Conservation (phyloP, 2,329 filamentous ascomycete species). For the Ascochyta koolunga region DNA sequence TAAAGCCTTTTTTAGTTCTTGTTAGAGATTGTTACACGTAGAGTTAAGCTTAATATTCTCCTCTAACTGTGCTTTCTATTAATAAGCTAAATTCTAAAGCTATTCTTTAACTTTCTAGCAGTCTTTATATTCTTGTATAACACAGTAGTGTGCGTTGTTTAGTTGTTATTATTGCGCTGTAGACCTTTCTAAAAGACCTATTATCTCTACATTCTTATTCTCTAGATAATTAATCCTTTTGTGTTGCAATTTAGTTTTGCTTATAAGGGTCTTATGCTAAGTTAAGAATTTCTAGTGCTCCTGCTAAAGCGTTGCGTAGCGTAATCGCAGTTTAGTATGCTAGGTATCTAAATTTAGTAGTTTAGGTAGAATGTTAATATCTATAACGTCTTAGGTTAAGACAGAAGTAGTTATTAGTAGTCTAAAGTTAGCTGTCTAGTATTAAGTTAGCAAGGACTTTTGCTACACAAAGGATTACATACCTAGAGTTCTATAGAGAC, state of each 20-base stretch:
- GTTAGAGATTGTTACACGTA: constrained; percentile 5
- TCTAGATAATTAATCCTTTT: too few relatives aligned
- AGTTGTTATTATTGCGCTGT: constrained; percentile 5
- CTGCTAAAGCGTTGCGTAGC: constrained; percentile 8
- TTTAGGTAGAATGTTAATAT: constrained; percentile 1
- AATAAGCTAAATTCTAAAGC: constrained; percentile 4
- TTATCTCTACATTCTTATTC: constrained; percentile 10
- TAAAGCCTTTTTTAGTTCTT: constrained; percentile 9
- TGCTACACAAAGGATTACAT: too few relatives aligned
- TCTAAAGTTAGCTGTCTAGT: too few relatives aligned
- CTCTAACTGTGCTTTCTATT: constrained; percentile 13
- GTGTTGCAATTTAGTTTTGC: too few relatives aligned
- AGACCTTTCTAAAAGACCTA: constrained; percentile 8
- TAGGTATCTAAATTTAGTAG: constrained; percentile 3
- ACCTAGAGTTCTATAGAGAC: too few relatives aligned
- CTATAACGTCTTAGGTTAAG: constrained; percentile 6
- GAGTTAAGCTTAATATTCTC: constrained; percentile 8
- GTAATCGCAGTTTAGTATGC: constrained; percentile 9
- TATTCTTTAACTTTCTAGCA: too few relatives aligned
- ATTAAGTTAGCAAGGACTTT: too few relatives aligned
- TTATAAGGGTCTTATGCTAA: too few relatives aligned
- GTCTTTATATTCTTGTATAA: constrained; percentile 3
- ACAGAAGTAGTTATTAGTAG: constrained; percentile 5
- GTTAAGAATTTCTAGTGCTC: too few relatives aligned
- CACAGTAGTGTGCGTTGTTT: constrained; percentile 1